Conservation (phyloP, 768 basidiomycete genomes). For the Tricholoma saponaceum region DNA sequence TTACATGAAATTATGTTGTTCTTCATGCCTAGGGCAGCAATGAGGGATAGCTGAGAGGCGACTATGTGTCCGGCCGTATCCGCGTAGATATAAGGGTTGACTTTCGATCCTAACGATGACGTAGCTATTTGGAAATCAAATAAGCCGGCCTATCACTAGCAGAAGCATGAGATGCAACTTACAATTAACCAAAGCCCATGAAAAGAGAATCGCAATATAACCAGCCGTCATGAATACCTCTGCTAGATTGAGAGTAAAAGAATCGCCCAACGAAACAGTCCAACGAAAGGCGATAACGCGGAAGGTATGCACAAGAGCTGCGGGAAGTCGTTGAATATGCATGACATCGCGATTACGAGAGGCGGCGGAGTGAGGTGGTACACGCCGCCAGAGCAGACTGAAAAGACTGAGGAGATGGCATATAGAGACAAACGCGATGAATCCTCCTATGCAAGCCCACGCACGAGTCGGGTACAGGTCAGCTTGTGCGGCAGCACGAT, state of each 20-base stretch:
- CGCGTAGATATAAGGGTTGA: slow-evolving; percentile 11
- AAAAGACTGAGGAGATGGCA: neutral
- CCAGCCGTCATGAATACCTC: slow-evolving; percentile 28
- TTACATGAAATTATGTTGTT: slow-evolving; percentile 48
- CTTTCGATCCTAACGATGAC: slow-evolving; percentile 1
- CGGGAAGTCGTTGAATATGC: neutral
- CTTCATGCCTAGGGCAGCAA: slow-evolving; percentile 6
- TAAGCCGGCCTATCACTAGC: neutral
- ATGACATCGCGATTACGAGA: neutral
- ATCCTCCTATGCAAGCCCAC: neutral
- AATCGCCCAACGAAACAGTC: slow-evolving; percentile 20
- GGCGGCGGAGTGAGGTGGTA: neutral
- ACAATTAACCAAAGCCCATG: slow-evolving; percentile 34
- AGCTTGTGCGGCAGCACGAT: neutral
- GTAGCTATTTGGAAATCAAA: slow-evolving; percentile 17
- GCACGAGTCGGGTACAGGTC: neutral
- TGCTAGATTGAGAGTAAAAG: slow-evolving; percentile 26
- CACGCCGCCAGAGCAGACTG: neutral
- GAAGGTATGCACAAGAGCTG: slow-evolving; percentile 1
- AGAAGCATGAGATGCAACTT: neutral
- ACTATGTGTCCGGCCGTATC: slow-evolving; percentile 27
- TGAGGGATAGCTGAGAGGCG: neutral
- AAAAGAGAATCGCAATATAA: slow-evolving; percentile 26
- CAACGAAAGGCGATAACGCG: slow-evolving; percentile 9
- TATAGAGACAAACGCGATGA: neutral